A percentile compares a stretch with the other conserved stretches of the same genome.
These are phyloP conservation scores for Fagopyrum esculentum DNA, from an alignment of 148 eudicot species.

Conservation along the genomic window DNA sequence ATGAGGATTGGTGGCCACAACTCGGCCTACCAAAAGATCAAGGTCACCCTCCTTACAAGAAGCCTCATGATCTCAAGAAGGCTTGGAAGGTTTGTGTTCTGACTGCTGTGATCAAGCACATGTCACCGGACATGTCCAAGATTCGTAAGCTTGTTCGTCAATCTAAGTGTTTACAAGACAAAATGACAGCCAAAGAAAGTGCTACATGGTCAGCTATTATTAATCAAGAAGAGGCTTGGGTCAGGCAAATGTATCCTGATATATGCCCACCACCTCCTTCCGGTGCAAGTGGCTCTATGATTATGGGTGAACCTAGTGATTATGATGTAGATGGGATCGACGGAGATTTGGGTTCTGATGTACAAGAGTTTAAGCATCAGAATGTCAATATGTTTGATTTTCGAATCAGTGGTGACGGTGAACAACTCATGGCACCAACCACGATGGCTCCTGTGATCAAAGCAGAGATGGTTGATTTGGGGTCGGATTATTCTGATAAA, in stretches of 20 bases:
- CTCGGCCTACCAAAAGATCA: slow-evolving; percentile 41
- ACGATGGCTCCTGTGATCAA: slow-evolving; percentile 27
- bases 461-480: slow-evolving; percentile 34
- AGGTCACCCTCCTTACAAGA: slow-evolving; percentile 60
- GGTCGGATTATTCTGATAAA: slow-evolving; percentile 27
- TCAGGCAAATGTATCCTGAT: slow-evolving; percentile 49
- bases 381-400: slow-evolving; percentile 27
- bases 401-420: slow-evolving; percentile 22
- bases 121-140: slow-evolving; percentile 58
- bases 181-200: slow-evolving; percentile 75
- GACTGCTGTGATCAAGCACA: slow-evolving; percentile 65
- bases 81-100: slow-evolving; percentile 73
- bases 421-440: slow-evolving; percentile 22
- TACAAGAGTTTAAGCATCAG: slow-evolving; percentile 37
- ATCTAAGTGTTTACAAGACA: slow-evolving; percentile 68
- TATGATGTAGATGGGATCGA: slow-evolving; percentile 55
- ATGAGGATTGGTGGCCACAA: slow-evolving; percentile 62
- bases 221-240: slow-evolving; percentile 50
- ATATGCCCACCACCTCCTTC: slow-evolving; percentile 10
- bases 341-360: slow-evolving; percentile 25
- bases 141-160: slow-evolving; percentile 59
- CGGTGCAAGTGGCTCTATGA: slow-evolving; percentile 29
- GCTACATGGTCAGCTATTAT: slow-evolving; percentile 60
- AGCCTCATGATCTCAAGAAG: slow-evolving; percentile 75
- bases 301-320: slow-evolving; percentile 43